A percentile compares a stretch with the other conserved stretches of the same genome.
phyloP scores from a whole-genome alignment of 164 flowering plant genomes.

The Vitis cinerea region DNA sequence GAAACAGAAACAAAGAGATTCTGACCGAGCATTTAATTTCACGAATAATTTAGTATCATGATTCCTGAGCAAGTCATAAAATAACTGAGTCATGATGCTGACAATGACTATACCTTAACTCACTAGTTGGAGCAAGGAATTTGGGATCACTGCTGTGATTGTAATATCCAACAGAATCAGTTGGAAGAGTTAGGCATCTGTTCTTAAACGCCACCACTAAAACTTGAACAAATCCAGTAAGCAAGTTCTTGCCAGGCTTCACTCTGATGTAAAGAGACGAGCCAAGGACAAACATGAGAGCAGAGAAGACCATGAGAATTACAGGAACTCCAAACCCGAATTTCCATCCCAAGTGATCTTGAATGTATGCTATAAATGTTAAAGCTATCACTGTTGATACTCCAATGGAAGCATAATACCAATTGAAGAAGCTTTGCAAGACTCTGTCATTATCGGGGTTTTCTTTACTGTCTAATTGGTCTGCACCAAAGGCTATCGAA shows the following conservation, averaged over 20 bases:
- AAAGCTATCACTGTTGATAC: slow-evolving; percentile 10
- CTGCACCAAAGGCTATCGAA: slow-evolving; percentile 36
- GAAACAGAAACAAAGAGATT: too few species aligned
- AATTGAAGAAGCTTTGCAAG: slow-evolving; percentile 28
- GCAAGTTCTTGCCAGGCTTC: slow-evolving; percentile 14
- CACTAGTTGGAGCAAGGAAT: slow-evolving; percentile 15
- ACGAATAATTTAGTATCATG: neutral
- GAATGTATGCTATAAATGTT: slow-evolving; percentile 25
- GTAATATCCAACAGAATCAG: neutral
- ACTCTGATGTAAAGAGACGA: slow-evolving; percentile 27
- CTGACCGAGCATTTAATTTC: too few species aligned
- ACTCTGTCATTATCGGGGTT: neutral
- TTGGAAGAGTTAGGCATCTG: slow-evolving; percentile 12
- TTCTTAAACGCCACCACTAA: slow-evolving; percentile 24
- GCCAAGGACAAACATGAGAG: slow-evolving; percentile 20
- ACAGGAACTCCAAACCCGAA: slow-evolving; percentile 34
- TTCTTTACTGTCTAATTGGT: slow-evolving; percentile 16
- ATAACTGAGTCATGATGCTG: neutral
- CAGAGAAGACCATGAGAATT: slow-evolving; percentile 18
- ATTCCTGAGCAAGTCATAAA: neutral
- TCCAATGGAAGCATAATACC: slow-evolving; percentile 26
- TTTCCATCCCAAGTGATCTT: slow-evolving; percentile 28
- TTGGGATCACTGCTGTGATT: slow-evolving; percentile 19
- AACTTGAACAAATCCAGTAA: slow-evolving; percentile 29
- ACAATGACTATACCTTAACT: slow-evolving; percentile 25